phyloP scores from a whole-genome alignment of 139 green algal genomes.

The Picochlorum sp. region DNA sequence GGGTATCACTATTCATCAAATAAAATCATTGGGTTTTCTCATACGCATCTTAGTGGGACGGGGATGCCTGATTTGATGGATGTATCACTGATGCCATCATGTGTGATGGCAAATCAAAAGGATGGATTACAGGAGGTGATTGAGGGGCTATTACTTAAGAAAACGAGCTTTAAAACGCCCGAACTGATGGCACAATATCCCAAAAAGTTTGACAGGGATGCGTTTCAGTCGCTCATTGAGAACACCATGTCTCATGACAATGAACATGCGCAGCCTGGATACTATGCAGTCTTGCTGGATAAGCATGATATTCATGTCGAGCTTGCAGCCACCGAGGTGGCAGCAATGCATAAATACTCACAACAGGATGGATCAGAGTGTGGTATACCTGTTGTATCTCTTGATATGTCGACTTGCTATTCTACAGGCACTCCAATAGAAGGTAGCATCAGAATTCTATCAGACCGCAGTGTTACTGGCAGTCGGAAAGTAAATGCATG shows the following conservation, averaged over 20 bases:
- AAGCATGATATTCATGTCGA: background rate
- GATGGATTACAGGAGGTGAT: too few species aligned
- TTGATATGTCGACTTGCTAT: background rate
- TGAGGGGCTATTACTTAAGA: too few species aligned
- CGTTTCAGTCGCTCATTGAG: background rate
- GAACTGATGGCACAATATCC: too few species aligned
- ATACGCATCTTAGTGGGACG: conserved; percentile 10
- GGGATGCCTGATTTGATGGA: conserved; percentile 8
- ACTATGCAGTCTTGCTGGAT: background rate
- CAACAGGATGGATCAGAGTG: too few species aligned
- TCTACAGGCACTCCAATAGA: background rate
- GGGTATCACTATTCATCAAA: conserved; percentile 8
- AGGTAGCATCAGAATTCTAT: background rate
- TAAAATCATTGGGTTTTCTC: conserved; percentile 8
- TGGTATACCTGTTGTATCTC: background rate
- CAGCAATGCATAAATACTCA: conserved; percentile 3
- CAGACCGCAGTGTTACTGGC: background rate
- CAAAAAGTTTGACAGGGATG: background rate
- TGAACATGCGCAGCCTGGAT: background rate
- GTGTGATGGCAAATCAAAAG: too few species aligned
- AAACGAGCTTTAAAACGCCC: too few species aligned
- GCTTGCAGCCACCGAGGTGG: conserved; percentile 1
- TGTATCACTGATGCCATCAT: background rate
- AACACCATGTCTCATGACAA: conserved; percentile 1
- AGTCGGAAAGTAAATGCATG: conserved; percentile 3